Conservation (phyloP, 2,329 filamentous ascomycete genomes). For the Aspergillus sp. region DNA sequence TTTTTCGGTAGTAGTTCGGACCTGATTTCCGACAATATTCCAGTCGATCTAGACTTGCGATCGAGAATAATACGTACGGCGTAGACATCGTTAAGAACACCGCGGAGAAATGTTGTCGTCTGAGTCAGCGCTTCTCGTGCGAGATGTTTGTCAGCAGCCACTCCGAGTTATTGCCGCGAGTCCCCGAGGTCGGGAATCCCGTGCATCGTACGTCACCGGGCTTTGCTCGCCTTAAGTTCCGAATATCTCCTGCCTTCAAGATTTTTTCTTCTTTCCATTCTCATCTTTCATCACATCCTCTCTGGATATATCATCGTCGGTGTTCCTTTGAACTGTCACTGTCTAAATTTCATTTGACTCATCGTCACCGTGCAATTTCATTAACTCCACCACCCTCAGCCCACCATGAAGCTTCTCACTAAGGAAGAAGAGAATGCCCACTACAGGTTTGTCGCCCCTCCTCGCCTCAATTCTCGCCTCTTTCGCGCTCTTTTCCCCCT, state of each 20-base stretch:
- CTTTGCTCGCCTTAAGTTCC: conserved; percentile 10
- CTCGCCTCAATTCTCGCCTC: not conserved
- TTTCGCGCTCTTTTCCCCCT: conserved; percentile 5
- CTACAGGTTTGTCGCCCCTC: conserved; percentile 60
- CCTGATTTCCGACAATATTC: not conserved
- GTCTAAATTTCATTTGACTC: not conserved
- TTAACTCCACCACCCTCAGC: not conserved
- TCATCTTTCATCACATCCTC: conserved; percentile 2
- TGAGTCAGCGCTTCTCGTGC: not conserved
- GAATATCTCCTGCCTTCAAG: not conserved
- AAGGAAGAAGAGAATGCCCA: conserved; percentile 89
- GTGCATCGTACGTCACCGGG: conserved; percentile 27
- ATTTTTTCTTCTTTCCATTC: conserved; percentile 8
- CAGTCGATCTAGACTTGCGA: not conserved
- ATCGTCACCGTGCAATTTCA: not conserved
- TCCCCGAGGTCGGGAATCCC: conserved; percentile 20
- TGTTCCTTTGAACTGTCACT: not conserved
- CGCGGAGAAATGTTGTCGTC: not conserved
- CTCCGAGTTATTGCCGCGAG: conserved; percentile 17
- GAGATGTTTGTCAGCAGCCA: not conserved
- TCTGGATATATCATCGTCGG: not conserved
- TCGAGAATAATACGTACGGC: too few species aligned
- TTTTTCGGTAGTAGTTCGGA: not conserved
- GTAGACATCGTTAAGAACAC: too few species aligned
- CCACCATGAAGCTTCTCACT: conserved; percentile 85